Evolutionary conservation across 805 yeast species (phyloP), one percentile per base, ranked within the genome.

Genomic region (Komagataella pseudopastoris): DNA sequence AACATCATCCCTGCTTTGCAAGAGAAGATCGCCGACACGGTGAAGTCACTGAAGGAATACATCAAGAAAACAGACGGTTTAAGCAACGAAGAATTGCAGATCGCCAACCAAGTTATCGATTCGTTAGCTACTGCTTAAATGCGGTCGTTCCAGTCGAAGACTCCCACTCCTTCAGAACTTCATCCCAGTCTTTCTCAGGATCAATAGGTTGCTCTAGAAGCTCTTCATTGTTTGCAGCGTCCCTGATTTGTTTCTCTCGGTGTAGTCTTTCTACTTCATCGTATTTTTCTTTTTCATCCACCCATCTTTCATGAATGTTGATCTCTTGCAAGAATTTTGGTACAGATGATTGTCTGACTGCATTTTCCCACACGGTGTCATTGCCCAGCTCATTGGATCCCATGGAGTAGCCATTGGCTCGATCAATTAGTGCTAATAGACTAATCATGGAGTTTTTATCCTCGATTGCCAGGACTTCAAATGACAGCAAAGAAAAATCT

Each of bases 301-400:
- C 77, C 99, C 99, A 93, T 54, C 99, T 74, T 57, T 93, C 99
- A 58, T 93, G 99, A 4, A 88, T 78, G 63, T 90, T 96, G 6
- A 79, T 69, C 14, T 76, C 77, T 48, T 70, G 80, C 47, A 74
- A 64, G 48, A 72, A 65, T 8, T 86, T 81, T 45, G 90, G 83
- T 61, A 50, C 36, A 8, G 54, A 50, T 3, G 68, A 64, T 51
- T 86, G 88, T 56, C 98, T 74, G 0, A 91, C 77, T 0, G 96
- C 96, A 58, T 91, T 96, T n/a, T 89, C 86, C 99, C 99, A 93
- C 1, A 93, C 81, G 0, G 91, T 79, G 62, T 93, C 99, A n/a
- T 98, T 99, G 2, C 97, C 96, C 6, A 91, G 74, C 58, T 93
- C 99, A 30, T 89, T 86, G 1, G 90, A 72, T 0, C 99, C 99